A percentile compares a stretch with the other conserved stretches of the same genome.
phyloP scores from a whole-genome alignment of 164 flowering plant genomes.

The Brasenia schreberi region DNA sequence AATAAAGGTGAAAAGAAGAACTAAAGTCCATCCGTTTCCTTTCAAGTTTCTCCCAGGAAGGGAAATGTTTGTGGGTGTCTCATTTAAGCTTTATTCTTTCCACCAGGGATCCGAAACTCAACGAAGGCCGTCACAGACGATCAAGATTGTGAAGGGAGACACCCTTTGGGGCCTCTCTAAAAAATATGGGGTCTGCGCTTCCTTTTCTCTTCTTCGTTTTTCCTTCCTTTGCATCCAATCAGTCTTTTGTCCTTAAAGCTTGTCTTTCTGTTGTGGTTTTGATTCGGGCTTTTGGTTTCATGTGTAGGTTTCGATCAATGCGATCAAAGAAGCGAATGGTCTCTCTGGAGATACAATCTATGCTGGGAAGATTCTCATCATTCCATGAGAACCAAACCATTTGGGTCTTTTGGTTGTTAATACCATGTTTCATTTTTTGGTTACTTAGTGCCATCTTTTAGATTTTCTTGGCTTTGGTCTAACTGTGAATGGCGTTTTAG shows the following conservation, averaged over 20 bases:
- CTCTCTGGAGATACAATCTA: slow-evolving; percentile 24
- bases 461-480: background rate
- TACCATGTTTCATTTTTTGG: background rate
- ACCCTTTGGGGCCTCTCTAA: slow-evolving; percentile 40
- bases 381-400: slow-evolving; percentile 13
- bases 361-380: slow-evolving; percentile 35
- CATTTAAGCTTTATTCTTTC: background rate
- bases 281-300: background rate
- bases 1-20: background rate
- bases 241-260: background rate
- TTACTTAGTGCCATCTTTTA: background rate
- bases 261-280: background rate
- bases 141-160: slow-evolving; percentile 38
- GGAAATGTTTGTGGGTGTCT: background rate
- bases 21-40: background rate
- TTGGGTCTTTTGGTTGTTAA: background rate
- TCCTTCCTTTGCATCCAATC: too few relatives aligned
- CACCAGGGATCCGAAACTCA: background rate
- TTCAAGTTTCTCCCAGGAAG: too few relatives aligned
- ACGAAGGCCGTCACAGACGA: background rate
- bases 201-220: background rate
- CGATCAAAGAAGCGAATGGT: slow-evolving; percentile 36
- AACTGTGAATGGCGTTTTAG: background rate
- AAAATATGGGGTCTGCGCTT: slow-evolving; percentile 25
- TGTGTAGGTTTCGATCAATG: slow-evolving; percentile 25